phyloP scores from a whole-genome alignment of 176 grass and related monocot species.

The Hyparrhenia diplandra region DNA sequence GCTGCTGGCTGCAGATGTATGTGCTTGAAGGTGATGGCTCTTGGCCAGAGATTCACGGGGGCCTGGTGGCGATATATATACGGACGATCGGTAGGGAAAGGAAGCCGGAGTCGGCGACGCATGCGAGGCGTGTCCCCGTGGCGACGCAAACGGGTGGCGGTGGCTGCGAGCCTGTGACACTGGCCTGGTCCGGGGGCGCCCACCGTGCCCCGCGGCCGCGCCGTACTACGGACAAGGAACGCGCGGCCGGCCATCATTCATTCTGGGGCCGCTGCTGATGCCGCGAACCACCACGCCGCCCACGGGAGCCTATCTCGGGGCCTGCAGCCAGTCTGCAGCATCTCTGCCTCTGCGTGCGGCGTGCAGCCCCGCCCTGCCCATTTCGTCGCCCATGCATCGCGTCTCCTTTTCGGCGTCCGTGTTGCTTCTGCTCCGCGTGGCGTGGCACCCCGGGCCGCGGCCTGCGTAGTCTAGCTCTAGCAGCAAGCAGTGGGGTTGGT shows the following conservation, averaged over 20 bases:
- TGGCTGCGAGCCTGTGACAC: neutral
- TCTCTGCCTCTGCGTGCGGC: no score
- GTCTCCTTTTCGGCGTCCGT: neutral
- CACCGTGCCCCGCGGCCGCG: neutral
- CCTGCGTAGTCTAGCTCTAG: neutral
- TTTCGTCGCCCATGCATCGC: no score
- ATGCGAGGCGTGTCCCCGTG: neutral
- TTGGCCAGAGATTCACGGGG: neutral
- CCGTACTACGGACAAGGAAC: constrained; percentile 25
- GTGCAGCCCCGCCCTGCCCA: neutral
- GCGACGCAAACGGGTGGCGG: constrained; percentile 31
- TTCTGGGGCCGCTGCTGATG: neutral
- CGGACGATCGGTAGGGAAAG: no score
- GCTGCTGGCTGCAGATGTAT: neutral
- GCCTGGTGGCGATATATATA: neutral
- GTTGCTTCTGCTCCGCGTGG: constrained; percentile 20
- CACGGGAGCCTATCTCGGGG: constrained; percentile 8
- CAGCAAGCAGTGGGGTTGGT: neutral
- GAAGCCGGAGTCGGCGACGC: no score
- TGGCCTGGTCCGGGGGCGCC: constrained; percentile 7
- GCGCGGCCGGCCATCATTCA: neutral
- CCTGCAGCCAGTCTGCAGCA: no score
- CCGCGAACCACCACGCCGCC: constrained; percentile 10
- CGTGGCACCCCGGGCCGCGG: neutral
- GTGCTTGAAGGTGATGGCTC: neutral